These are phyloP conservation scores for Akanthomyces uredinophilus DNA, from an alignment of 2,329 filamentous ascomycete species.

Conservation along the genomic window DNA sequence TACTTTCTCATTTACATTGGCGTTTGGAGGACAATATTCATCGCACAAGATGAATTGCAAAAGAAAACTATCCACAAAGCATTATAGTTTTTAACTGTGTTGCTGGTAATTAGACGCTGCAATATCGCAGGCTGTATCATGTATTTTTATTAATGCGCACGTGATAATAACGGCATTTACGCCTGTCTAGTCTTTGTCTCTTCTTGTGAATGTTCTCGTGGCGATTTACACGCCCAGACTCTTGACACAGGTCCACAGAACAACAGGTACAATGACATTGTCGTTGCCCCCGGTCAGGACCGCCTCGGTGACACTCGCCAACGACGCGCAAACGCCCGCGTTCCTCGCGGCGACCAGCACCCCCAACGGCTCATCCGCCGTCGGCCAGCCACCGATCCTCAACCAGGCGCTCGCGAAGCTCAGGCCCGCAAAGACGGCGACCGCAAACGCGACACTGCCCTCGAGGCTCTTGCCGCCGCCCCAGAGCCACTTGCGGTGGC, in stretches of 20 bases:
- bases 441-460: conserved; percentile 75
- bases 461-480: conserved; percentile 94
- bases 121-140: neutral
- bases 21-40: neutral
- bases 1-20: neutral
- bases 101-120: neutral
- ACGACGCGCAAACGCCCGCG: conserved; percentile 64
- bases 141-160: neutral
- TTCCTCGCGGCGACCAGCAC: conserved; percentile 50
- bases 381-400: conserved; percentile 67
- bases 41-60: neutral
- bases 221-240: conserved; percentile 54
- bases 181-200: neutral
- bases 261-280: conserved; percentile 92
- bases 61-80: too few relatives aligned
- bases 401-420: conserved; percentile 69
- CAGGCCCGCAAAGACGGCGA: conserved; percentile 72
- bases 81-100: neutral
- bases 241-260: conserved; percentile 88
- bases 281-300: conserved; percentile 96
- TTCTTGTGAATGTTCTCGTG: neutral
- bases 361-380: conserved; percentile 37
- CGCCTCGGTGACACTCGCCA: conserved; percentile 88
- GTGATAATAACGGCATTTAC: neutral
- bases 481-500: conserved; percentile 90